Conservation (phyloP, 495 filamentous ascomycete genomes). For the Venustampulla echinocandica region DNA sequence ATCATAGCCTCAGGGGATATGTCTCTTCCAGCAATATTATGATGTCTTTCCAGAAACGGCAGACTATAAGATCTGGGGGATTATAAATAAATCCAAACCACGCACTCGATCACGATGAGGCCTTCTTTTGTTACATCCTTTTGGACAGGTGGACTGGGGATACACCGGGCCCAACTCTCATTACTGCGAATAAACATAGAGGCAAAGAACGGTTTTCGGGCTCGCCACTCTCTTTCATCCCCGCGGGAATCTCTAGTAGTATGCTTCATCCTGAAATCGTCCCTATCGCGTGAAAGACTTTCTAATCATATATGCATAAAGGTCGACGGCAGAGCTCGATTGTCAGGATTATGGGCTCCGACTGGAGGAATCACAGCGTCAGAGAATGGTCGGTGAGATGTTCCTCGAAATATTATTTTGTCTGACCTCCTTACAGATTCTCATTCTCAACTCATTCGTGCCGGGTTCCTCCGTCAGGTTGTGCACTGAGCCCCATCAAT, state of each 20-base stretch:
- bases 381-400: slow-evolving; percentile 38
- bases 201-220: background rate
- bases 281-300: too few relatives aligned
- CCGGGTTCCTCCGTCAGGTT: slow-evolving; percentile 74
- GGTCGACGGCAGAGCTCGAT: slow-evolving; percentile 51
- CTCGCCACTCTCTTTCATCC: background rate
- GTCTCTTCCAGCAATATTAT: too few relatives aligned
- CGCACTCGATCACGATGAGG: too few relatives aligned
- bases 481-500: slow-evolving; percentile 9
- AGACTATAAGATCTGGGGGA: too few relatives aligned
- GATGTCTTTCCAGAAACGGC: too few relatives aligned
- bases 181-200: background rate
- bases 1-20: too few relatives aligned
- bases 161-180: background rate
- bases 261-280: too few relatives aligned
- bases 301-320: too few relatives aligned
- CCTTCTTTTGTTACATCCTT: too few relatives aligned
- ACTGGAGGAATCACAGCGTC: slow-evolving; percentile 60
- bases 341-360: slow-evolving; percentile 70
- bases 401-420: background rate
- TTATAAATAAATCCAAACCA: too few relatives aligned
- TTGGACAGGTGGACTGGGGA: background rate
- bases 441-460: slow-evolving; percentile 64
- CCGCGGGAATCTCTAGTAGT: background rate
- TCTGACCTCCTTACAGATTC: slow-evolving; percentile 43